These are phyloP conservation scores for Pyrenophora seminiperda DNA, from an alignment of 2,329 filamentous ascomycete species.

Conservation along the genomic window DNA sequence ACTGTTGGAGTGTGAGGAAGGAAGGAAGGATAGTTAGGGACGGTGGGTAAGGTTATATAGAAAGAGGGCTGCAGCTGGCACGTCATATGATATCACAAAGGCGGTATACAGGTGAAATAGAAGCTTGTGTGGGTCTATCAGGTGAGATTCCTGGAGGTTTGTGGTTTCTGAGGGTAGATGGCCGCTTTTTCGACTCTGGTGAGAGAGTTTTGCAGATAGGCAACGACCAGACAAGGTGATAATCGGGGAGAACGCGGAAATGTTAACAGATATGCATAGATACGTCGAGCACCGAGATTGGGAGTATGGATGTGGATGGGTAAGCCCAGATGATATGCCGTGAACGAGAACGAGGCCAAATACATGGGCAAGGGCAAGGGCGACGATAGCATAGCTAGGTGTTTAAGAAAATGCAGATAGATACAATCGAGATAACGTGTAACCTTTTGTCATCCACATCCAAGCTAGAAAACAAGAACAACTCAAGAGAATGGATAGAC, in stretches of 20 bases:
- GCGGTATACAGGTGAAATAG: slow-evolving; percentile 15
- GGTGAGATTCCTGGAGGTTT: neutral
- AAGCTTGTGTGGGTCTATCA: neutral
- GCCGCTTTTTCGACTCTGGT: neutral
- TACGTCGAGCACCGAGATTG: too few species aligned
- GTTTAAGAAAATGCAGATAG: neutral
- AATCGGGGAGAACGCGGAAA: neutral
- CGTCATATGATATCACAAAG: neutral
- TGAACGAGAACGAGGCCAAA: too few species aligned
- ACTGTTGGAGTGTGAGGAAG: slow-evolving; percentile 22
- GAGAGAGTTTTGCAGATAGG: neutral
- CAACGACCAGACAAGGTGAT: neutral
- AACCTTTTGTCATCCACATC: too few species aligned
- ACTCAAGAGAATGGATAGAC: neutral
- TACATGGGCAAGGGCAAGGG: too few species aligned
- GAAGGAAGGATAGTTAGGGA: slow-evolving; percentile 13
- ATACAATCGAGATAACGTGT: too few species aligned
- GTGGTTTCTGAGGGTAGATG: neutral
- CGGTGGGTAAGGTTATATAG: slow-evolving; percentile 24
- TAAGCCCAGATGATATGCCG: too few species aligned
- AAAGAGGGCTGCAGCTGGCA: neutral
- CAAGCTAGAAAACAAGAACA: neutral
- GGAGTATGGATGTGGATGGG: too few species aligned
- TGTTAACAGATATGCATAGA: neutral
- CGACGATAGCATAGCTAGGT: neutral